Evolutionary conservation across 2,329 filamentous ascomycete species (phyloP).

Genomic region (Pseudogymnoascus sp.): DNA sequence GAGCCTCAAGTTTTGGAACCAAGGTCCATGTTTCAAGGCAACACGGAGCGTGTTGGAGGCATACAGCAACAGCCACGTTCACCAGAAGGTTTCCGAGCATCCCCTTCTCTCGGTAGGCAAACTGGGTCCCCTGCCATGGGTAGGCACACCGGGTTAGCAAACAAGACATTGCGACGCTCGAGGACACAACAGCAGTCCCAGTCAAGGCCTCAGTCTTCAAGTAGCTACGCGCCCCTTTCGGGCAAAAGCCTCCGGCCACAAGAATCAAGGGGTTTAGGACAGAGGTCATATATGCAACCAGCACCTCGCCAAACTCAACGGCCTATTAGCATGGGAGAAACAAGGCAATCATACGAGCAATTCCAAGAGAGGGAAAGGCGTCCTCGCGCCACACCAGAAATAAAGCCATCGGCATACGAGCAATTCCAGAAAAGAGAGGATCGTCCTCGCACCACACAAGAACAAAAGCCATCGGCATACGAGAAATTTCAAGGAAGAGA

Average conservation of each 20-base stretch:
- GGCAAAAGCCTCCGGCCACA: background rate
- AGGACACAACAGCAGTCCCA: background rate
- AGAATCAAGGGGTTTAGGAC: background rate
- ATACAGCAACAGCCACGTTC: background rate
- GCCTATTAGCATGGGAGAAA: slow-evolving; percentile 1
- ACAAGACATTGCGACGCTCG: slow-evolving; percentile 1
- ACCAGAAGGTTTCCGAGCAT: background rate
- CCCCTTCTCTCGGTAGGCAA: background rate
- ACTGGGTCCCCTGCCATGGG: background rate
- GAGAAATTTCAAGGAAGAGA: background rate
- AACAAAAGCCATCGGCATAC: background rate
- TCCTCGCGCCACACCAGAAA: too few species aligned
- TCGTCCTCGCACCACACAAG: background rate
- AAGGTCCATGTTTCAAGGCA: background rate
- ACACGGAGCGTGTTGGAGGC: background rate
- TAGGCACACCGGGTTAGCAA: background rate
- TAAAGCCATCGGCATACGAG: background rate
- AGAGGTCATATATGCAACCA: background rate
- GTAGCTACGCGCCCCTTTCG: background rate
- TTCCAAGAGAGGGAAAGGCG: background rate
- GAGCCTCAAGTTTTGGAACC: background rate
- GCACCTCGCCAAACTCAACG: slow-evolving; percentile 8
- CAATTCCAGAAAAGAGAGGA: background rate
- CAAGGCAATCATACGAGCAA: background rate
- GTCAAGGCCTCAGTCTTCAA: background rate